Conservation (phyloP, 371 early-diverging fungal species). For the Batrachochytrium dendrobatidis region DNA sequence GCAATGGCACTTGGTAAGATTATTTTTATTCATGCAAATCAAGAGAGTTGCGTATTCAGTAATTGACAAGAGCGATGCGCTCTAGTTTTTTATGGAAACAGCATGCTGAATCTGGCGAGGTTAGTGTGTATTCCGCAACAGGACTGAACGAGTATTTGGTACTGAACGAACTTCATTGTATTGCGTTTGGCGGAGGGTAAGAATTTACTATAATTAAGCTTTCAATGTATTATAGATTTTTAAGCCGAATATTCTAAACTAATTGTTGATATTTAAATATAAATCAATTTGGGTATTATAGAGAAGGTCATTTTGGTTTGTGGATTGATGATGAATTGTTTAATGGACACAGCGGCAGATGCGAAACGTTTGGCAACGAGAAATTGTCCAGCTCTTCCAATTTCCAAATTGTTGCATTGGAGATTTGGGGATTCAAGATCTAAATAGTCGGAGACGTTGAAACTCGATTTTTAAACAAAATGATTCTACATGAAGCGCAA, state of each 20-base stretch:
- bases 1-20: conserved; percentile 82
- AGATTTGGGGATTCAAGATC: conserved; percentile 35
- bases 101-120: conserved; percentile 11
- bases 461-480: too few relatives aligned
- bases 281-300: conserved; percentile 23
- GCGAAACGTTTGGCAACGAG: conserved; percentile 81
- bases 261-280: background rate
- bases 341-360: conserved; percentile 69
- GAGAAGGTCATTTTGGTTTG: conserved; percentile 79
- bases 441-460: conserved; percentile 15
- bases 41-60: background rate
- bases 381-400: conserved; percentile 20
- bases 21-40: background rate
- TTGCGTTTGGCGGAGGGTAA: conserved; percentile 90
- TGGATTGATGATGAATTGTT: conserved; percentile 84
- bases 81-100: conserved; percentile 74
- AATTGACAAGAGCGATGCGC: background rate
- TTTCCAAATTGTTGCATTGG: conserved; percentile 27
- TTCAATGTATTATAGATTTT: conserved; percentile 1
- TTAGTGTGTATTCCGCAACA: conserved; percentile 70
- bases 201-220: conserved; percentile 5
- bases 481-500: too few relatives aligned
- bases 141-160: conserved; percentile 87
- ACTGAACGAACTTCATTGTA: conserved; percentile 67
- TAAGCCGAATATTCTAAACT: conserved; percentile 3